These are phyloP conservation scores for Drechslerella dactyloides DNA, from an alignment of 2,329 filamentous ascomycete genomes.

Conservation along the genomic window DNA sequence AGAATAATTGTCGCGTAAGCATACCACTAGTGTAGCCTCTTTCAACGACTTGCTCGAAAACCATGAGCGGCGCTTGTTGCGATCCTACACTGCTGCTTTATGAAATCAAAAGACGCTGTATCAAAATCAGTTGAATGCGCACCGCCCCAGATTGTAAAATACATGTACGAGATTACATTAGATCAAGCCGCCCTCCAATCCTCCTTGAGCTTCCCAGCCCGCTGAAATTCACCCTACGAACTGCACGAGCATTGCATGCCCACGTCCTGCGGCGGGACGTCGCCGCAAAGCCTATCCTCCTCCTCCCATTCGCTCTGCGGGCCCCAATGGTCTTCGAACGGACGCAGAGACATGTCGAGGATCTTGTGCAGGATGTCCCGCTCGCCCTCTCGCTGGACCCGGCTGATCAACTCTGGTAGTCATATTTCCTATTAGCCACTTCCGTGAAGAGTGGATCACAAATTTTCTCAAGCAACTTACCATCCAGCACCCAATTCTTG, in stretches of 20 bases:
- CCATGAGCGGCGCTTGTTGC: no score
- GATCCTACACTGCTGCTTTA: no score
- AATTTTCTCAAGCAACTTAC: no score
- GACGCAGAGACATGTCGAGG: conserved; percentile 82
- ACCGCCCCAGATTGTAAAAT: no score
- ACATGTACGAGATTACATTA: no score
- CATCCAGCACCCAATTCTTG: conserved; percentile 85
- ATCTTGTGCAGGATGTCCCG: conserved; percentile 76
- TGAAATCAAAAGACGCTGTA: no score
- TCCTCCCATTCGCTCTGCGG: conserved; percentile 67
- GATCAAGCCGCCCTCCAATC: neutral
- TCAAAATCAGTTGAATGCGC: no score
- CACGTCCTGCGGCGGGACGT: conserved; percentile 77
- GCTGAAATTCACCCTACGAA: conserved; percentile 64
- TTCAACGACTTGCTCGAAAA: no score
- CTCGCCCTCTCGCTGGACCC: conserved; percentile 84
- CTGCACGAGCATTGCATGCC: conserved; percentile 96
- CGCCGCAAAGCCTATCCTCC: conserved; percentile 81
- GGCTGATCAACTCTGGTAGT: conserved; percentile 74
- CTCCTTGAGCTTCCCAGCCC: neutral
- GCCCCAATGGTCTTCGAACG: conserved; percentile 81
- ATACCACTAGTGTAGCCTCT: no score
- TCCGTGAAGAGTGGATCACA: neutral
- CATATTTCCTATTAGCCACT: conserved; percentile 6
- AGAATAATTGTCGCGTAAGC: neutral